phyloP scores from a whole-genome alignment of 1,139 yeast species.

The Taphrina confusa region DNA sequence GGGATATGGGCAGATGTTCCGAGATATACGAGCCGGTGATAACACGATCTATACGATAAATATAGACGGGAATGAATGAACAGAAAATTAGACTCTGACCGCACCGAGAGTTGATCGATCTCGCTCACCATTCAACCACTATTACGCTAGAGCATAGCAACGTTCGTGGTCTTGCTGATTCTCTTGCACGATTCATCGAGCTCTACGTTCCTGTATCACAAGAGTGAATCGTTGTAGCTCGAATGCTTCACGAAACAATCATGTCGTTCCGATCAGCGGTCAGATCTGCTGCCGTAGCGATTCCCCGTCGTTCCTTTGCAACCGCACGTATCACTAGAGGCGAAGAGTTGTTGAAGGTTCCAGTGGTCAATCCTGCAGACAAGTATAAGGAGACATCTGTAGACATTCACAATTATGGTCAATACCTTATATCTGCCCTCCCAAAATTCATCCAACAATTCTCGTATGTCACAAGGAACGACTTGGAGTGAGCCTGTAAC shows the following conservation, averaged over 20 bases:
- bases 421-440: constrained; percentile 71
- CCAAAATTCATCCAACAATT: constrained; percentile 84
- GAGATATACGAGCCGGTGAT: too few relatives aligned
- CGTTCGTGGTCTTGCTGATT: too few relatives aligned
- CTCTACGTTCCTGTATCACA: too few relatives aligned
- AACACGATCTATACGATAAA: neutral
- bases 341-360: constrained; percentile 50
- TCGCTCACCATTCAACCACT: too few relatives aligned
- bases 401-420: constrained; percentile 80
- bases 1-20: too few relatives aligned
- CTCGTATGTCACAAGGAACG: constrained; percentile 44
- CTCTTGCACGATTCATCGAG: too few relatives aligned
- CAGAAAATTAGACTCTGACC: neutral
- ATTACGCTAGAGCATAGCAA: too few relatives aligned
- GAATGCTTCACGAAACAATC: too few relatives aligned
- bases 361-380: constrained; percentile 76
- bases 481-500: neutral
- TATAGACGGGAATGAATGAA: neutral
- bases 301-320: constrained; percentile 16
- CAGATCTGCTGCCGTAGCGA: neutral
- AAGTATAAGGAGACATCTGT: constrained; percentile 67
- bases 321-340: constrained; percentile 16
- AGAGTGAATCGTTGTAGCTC: too few relatives aligned
- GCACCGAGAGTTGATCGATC: too few relatives aligned
- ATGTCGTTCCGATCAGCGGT: constrained; percentile 12